A percentile compares a stretch with the other conserved stretches of the same genome.
These are phyloP conservation scores for Beta vulgaris DNA, from an alignment of 148 eudicot species.

Conservation along the genomic window DNA sequence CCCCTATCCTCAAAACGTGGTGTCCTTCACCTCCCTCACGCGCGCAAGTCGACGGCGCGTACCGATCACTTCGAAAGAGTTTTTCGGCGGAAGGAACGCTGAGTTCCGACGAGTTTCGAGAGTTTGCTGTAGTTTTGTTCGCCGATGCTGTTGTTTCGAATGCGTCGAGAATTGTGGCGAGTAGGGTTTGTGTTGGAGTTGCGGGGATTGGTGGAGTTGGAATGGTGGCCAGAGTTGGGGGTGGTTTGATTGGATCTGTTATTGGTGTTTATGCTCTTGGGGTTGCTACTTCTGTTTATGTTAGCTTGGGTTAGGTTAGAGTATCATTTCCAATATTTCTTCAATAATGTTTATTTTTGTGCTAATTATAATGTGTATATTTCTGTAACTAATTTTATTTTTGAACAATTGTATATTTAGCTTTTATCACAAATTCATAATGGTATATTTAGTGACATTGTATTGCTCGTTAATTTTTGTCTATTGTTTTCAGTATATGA, in stretches of 20 bases:
- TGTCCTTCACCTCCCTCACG: slow-evolving; percentile 61
- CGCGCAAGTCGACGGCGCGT: slow-evolving; percentile 39
- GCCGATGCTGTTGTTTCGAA: slow-evolving; percentile 42
- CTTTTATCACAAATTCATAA: too few species aligned
- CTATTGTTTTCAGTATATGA: too few species aligned
- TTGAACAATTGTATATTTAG: too few species aligned
- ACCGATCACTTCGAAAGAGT: too few species aligned
- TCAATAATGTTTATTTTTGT: too few species aligned
- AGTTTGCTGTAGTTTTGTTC: slow-evolving; percentile 53
- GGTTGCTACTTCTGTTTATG: slow-evolving; percentile 50
- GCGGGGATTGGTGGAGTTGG: slow-evolving; percentile 80
- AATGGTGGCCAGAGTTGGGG: slow-evolving; percentile 38
- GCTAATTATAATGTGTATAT: too few species aligned
- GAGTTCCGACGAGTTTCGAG: slow-evolving; percentile 39
- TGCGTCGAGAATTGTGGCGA: slow-evolving; percentile 40
- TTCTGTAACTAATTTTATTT: too few species aligned
- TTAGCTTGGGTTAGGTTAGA: slow-evolving; percentile 39
- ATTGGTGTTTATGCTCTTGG: slow-evolving; percentile 71
- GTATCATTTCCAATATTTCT: too few species aligned
- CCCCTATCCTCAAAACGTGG: slow-evolving; percentile 53
- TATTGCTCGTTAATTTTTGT: too few species aligned
- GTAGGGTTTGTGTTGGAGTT: slow-evolving; percentile 48
- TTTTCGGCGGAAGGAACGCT: slow-evolving; percentile 23
- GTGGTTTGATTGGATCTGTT: slow-evolving; percentile 49
- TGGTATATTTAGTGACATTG: too few species aligned